Evolutionary conservation across 2,329 filamentous ascomycete genomes (phyloP), one percentile per base, ranked within the genome.

Genomic region (Pseudogymnoascus sp.): DNA sequence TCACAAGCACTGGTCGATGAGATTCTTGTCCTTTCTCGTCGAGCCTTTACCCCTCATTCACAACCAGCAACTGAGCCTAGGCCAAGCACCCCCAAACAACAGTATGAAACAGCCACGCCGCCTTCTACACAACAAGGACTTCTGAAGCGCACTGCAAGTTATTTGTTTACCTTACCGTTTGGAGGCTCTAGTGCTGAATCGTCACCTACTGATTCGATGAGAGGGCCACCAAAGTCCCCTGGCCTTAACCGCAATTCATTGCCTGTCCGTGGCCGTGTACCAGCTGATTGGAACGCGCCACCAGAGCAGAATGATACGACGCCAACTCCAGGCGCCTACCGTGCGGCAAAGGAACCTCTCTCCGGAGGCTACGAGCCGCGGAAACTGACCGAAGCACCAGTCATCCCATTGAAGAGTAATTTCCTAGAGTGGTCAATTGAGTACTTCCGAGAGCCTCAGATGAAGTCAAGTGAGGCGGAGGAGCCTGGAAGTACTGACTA

Each of bases 361-460:
- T 92, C 92, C 3, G 88, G 90, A 10, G 84, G 86, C 0, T 96
- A 89, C 71, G 78, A 84, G 67, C 79, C 85, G 61, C 84, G 87
- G 64, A 81, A 86, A 65, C 73, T 84, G 31, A 79, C 81, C 0
- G 78, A 84, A 62, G 69, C 79, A 8, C 88, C 90, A 1, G 76
- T 75, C 11, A 82, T 97, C 29, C 95, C 95, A 1, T 75, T 99
- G 16, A 83, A 83, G 65, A 96, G 92, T 73, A 87, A 83, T 7
- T 96, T 97, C 75, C 81, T 96, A 67, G 91, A 96, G 67, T 99
- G 93, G 93, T 96, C 93, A 3, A 92, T 95, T 51, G 93, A 93
- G 75, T 97, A 99, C 74, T 99, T 97, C 81, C 90, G 93, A 31
- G 93, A 97, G 75, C 95, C 95, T 34, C 95, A 99, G 76, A 97